Percentiles rank a stretch among this genome's conserved stretches.
phyloP scores from a whole-genome alignment of 306 rosid species.

The Albizia julibrissin region DNA sequence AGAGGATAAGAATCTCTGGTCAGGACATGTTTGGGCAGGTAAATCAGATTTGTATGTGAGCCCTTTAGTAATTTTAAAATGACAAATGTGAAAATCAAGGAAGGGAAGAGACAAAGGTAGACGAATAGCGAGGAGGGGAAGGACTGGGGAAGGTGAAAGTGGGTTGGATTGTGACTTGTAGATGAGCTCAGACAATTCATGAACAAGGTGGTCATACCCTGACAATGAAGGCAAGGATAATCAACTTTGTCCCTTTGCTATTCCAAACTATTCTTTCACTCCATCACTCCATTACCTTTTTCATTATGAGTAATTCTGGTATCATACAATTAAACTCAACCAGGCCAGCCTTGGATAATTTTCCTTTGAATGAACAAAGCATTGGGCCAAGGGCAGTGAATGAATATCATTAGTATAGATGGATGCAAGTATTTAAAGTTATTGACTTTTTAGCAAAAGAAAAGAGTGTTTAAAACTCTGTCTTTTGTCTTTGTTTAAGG shows the following conservation, averaged over 20 bases:
- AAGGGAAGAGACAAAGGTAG: background rate
- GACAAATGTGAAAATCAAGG: background rate
- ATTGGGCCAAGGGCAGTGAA: background rate
- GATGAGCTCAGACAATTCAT: background rate
- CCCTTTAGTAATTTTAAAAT: background rate
- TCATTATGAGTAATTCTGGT: too few relatives aligned
- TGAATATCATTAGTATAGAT: background rate
- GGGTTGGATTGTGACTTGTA: background rate
- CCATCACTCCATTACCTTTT: too few relatives aligned
- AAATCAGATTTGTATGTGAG: background rate
- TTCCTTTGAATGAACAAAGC: background rate
- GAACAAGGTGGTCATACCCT: background rate
- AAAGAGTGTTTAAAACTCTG: background rate
- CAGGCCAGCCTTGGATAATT: background rate
- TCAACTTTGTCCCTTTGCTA: background rate
- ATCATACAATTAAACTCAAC: background rate
- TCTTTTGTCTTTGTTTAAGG: background rate
- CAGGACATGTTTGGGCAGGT: background rate
- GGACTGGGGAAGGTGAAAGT: background rate
- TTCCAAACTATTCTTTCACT: background rate
- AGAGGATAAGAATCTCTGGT: slow-evolving; percentile 26
- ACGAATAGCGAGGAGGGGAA: background rate
- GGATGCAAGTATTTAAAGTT: background rate
- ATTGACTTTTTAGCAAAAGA: background rate
- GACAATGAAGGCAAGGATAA: background rate